A percentile compares a stretch with the other conserved stretches of the same genome.
These are phyloP conservation scores for Exophiala dermatitidis DNA, from an alignment of 2,329 filamentous ascomycete species.

Conservation along the genomic window DNA sequence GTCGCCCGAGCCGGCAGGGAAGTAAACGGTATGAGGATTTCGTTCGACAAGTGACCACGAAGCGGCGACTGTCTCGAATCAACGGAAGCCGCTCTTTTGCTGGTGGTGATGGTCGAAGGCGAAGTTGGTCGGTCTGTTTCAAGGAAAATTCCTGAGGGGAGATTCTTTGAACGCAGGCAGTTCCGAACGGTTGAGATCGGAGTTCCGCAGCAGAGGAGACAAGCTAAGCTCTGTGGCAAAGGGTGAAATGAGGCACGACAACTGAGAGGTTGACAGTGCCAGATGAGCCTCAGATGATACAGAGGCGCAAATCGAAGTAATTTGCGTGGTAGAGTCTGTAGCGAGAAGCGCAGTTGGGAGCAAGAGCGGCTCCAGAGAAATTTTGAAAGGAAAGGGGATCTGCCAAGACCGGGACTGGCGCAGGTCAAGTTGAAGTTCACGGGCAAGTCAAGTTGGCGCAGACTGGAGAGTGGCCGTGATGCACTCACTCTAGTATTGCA, in stretches of 20 bases:
- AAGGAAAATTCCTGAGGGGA: conserved; percentile 19
- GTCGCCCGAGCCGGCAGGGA: conserved; percentile 22
- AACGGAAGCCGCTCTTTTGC: conserved; percentile 28
- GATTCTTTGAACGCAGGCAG: conserved; percentile 18
- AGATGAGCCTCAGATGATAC: conserved; percentile 17
- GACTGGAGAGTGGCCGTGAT: too few relatives aligned
- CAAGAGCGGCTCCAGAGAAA: conserved; percentile 10
- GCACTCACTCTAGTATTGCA: too few relatives aligned
- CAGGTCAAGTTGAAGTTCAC: background rate
- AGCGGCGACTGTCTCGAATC: conserved; percentile 29
- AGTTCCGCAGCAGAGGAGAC: conserved; percentile 12
- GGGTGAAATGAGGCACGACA: conserved; percentile 17
- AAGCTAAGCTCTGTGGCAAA: conserved; percentile 9
- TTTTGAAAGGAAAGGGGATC: conserved; percentile 11
- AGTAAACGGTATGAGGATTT: conserved; percentile 6
- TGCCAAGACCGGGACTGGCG: background rate
- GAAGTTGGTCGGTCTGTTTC: conserved; percentile 10
- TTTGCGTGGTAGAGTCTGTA: conserved; percentile 5
- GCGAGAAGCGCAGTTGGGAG: conserved; percentile 14
- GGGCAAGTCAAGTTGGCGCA: too few relatives aligned
- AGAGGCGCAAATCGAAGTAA: conserved; percentile 16
- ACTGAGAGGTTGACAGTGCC: conserved; percentile 18
- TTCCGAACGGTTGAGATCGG: conserved; percentile 13
- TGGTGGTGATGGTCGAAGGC: conserved; percentile 15
- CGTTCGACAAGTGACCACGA: conserved; percentile 11